Base-by-base conservation (phyloP, 1,284 basidiomycete species). In the Singerocomus inundabilis region DNA sequence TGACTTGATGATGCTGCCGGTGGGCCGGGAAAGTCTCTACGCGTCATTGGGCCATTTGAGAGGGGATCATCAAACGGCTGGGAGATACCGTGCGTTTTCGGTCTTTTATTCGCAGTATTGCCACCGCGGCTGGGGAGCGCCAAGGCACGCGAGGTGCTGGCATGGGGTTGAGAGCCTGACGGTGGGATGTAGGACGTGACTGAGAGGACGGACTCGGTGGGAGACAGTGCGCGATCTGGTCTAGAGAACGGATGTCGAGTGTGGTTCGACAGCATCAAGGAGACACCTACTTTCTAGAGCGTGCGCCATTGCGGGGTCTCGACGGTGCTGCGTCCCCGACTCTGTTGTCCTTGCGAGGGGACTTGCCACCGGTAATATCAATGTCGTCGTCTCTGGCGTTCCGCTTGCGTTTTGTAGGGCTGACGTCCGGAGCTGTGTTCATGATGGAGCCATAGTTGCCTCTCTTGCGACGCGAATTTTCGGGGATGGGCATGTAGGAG, bases 151-250 rank as follows among this genome's bases (percentile, higher is more conserved):
- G 69, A 66, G 46, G 61, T 55, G 42, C 57, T 52, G 49, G 58
- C 43, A 53, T 67, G 68, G 44, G 66, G 40, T 59, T 61, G 61
- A 46, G 50, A 42, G 51, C 52, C 56, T 43, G 61, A 55, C 39
- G 68, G 64, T 56, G 72, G 57, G 38, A 62, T 62, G 57, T 85
- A 84, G 16, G 84, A 85, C 15, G 79, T 79, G 58, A 82, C 76
- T 3, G 87, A 88, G 36, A 84, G 70, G 33, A 87, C 60, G 10
- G 87, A 89, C 59, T 88, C 87, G 11, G 85, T 75, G 10, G 88
- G 87, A 2, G 87, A 90, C 21, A 72, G 69, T 16, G 75, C 77
- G 43, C 87, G 82, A 58, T 88, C 84, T 37, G 64, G 72, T 64
- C 81, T 82, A 57, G 36, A 52, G 32, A 32, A 51, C 3, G 12